phyloP scores from a whole-genome alignment of 2,329 filamentous ascomycete genomes.

The Talaromyces verruculosus region DNA sequence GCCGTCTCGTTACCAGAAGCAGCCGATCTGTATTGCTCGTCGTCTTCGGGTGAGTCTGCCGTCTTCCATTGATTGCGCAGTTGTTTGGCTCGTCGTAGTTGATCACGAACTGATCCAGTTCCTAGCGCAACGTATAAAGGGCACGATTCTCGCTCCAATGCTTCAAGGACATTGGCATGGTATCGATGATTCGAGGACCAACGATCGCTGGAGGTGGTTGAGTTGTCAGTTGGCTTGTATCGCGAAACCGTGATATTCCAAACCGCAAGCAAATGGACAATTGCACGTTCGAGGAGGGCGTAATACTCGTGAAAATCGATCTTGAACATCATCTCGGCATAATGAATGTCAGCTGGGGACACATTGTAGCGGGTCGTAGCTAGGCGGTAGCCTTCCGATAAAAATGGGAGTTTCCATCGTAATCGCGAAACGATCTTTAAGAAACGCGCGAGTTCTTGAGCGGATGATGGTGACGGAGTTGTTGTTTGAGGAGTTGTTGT shows the following conservation, averaged over 20 bases:
- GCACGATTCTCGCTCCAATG: constrained; percentile 58
- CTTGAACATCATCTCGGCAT: constrained; percentile 69
- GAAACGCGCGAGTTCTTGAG: constrained; percentile 56
- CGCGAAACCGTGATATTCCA: constrained; percentile 57
- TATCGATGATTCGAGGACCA: constrained; percentile 55
- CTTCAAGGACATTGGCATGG: constrained; percentile 67
- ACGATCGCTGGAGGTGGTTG: constrained; percentile 21
- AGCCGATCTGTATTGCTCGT: background rate
- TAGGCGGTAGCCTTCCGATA: constrained; percentile 57
- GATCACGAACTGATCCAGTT: constrained; percentile 54
- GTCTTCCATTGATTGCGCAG: constrained; percentile 22
- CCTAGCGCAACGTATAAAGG: constrained; percentile 61
- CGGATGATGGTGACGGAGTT: constrained; percentile 24
- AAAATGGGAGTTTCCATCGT: constrained; percentile 63
- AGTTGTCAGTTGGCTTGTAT: constrained; percentile 16
- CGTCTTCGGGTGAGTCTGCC: constrained; percentile 18
- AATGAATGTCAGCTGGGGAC: constrained; percentile 28
- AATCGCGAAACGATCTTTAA: constrained; percentile 61
- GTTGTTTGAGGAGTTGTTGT: background rate
- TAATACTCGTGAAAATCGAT: constrained; percentile 78
- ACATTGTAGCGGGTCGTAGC: constrained; percentile 41
- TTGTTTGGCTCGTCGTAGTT: constrained; percentile 43
- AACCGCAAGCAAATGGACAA: constrained; percentile 65
- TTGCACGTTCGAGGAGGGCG: constrained; percentile 67
- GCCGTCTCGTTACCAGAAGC: background rate